Evolutionary conservation across 305 asterid species (phyloP), one percentile per base, ranked within the genome.

Genomic region (Ruellia speciosa): DNA sequence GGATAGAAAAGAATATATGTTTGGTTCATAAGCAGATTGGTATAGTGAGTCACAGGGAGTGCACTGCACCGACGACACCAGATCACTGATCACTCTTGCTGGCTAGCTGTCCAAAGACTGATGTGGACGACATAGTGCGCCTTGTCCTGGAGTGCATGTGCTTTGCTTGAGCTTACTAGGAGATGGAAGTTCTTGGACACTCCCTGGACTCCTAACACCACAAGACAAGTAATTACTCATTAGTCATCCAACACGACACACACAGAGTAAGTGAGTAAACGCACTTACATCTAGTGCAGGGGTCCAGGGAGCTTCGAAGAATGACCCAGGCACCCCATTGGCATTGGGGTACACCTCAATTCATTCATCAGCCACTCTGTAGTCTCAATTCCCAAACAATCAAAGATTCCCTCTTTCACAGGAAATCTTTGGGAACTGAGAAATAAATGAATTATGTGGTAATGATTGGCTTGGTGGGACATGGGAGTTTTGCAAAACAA

Each of bases 11-110:
- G 53, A 66, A 18, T 14, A 37, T 13, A 55, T 56, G 69, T 19
- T 14, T 63, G 70, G 60, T 54, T 40, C 60, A 53, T 35, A 14
- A 16, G 59, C 58, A 10, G 63, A 37, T 20, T 52, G 55, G 20
- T 47, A 7, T 4, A n/a, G 19, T 47, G 41, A 7, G n/a, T n/a
- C n/a, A 37, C 11, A 6, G 41, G 2, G 41, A 37, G 41, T 37
- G 41, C 41, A 10, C 6, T 37, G 41, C 41, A 37, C 41, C 41
- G 41, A 7, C 12, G 41, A 10, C 41, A 37, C 41, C 31, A 24
- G 31, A 24, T 24, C 31, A 4, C n/a, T 24, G 4, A 24, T 24
- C 31, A n/a, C 31, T 24, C 31, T 24, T 4, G 3, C 4, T 24
- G n/a, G 15, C 5, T 18, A 62, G 70, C n/a, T 31, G 53, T 47